Conservation (phyloP, 2,329 filamentous ascomycete genomes). For the Coniella vitis region DNA sequence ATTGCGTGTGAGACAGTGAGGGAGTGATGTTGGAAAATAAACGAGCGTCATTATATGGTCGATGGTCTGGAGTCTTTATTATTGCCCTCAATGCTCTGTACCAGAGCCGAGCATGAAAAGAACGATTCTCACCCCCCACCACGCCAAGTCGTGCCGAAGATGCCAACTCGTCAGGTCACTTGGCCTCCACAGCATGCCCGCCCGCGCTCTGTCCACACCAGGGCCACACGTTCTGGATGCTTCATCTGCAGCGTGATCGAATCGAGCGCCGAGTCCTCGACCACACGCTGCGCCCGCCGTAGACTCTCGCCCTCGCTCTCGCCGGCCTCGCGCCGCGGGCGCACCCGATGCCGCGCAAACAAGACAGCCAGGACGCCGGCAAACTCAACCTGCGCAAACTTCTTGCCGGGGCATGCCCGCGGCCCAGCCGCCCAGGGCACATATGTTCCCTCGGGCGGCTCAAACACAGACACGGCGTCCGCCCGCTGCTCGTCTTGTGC, state of each 20-base stretch:
- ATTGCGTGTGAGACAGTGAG: too few species aligned
- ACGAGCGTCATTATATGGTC: too few species aligned
- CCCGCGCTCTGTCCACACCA: not conserved
- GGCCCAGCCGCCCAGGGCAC: not conserved
- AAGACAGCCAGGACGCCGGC: not conserved
- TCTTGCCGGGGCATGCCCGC: not conserved
- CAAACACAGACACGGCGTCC: not conserved
- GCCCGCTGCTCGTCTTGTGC: not conserved
- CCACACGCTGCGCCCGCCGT: not conserved
- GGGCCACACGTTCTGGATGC: not conserved
- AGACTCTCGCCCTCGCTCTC: not conserved
- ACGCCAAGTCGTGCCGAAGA: too few species aligned
- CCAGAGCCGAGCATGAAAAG: too few species aligned
- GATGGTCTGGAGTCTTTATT: too few species aligned
- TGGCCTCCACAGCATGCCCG: too few species aligned
- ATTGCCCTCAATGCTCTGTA: too few species aligned
- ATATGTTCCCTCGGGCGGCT: not conserved
- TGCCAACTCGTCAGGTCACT: too few species aligned
- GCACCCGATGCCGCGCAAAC: not conserved
- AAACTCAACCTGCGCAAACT: not conserved
- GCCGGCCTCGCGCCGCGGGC: not conserved
- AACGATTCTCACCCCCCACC: too few species aligned
- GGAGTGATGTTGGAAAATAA: too few species aligned
- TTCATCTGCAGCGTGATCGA: not conserved
- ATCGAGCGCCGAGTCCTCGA: not conserved